phyloP scores from a whole-genome alignment of 768 basidiomycete genomes.

The Mycena capillaripes region DNA sequence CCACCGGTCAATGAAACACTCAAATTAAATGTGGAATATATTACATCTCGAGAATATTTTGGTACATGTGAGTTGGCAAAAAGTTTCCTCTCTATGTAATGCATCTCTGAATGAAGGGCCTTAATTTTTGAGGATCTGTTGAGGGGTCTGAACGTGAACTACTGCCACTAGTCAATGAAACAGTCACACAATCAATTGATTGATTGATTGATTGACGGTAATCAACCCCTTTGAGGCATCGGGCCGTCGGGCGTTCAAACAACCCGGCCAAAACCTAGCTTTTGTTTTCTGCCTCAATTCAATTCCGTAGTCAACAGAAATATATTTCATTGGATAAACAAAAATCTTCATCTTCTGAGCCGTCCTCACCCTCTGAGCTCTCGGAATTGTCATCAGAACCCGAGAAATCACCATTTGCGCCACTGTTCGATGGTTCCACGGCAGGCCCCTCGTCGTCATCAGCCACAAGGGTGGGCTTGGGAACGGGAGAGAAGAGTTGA shows the following conservation, averaged over 20 bases:
- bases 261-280: too few relatives aligned
- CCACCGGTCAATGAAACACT: too few relatives aligned
- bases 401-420: too few relatives aligned
- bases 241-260: too few relatives aligned
- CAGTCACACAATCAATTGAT: background rate
- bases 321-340: too few relatives aligned
- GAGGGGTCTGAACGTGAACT: background rate
- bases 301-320: too few relatives aligned
- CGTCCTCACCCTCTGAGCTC: too few relatives aligned
- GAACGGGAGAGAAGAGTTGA: conserved; percentile 8
- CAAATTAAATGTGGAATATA: background rate
- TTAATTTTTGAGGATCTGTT: background rate
- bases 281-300: background rate
- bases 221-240: too few relatives aligned
- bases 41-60: background rate
- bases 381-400: too few relatives aligned
- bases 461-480: background rate
- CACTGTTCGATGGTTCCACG: background rate
- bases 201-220: background rate
- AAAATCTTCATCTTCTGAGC: too few relatives aligned
- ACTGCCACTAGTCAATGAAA: background rate
- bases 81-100: background rate
- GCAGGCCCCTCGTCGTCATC: background rate
- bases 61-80: background rate
- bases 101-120: background rate